These are phyloP conservation scores for Pseudocercospora pini-densiflorae DNA, from an alignment of 2,329 filamentous ascomycete genomes.

Conservation along the genomic window DNA sequence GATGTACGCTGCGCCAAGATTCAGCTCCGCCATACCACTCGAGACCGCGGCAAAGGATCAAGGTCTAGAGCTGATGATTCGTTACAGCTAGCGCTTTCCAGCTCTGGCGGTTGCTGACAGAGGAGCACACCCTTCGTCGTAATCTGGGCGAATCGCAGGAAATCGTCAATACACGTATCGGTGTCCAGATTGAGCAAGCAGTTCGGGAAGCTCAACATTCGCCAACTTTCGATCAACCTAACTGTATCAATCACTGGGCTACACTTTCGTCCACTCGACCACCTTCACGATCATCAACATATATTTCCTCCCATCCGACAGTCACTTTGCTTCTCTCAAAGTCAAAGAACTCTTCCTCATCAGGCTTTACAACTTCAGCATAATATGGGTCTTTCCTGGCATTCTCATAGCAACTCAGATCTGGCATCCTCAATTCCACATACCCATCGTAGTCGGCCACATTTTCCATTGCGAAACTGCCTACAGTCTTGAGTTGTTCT, in stretches of 20 bases:
- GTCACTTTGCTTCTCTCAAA: conserved; percentile 17
- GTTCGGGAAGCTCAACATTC: no score
- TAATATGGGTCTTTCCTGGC: conserved; percentile 28
- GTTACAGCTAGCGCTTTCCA: no score
- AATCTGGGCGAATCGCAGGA: no score
- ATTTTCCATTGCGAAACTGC: conserved; percentile 17
- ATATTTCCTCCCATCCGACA: conserved; percentile 25
- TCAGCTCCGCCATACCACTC: no score
- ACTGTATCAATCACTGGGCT: background rate
- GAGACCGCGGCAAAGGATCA: no score
- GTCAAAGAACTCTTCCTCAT: conserved; percentile 24
- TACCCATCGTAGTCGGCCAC: conserved; percentile 19
- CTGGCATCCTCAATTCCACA: conserved; percentile 22
- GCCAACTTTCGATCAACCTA: no score
- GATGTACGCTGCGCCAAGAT: no score
- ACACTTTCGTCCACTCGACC: background rate
- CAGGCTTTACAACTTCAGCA: conserved; percentile 21
- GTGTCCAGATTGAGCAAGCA: no score
- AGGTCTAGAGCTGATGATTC: no score
- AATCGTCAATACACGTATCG: no score
- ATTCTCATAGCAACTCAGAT: conserved; percentile 22
- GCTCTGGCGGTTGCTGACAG: no score
- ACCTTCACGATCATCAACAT: conserved; percentile 5
- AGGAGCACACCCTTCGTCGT: no score
- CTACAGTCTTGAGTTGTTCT: conserved; percentile 13